phyloP scores from a whole-genome alignment of 345 rosid genomes.

The Isatis tinctoria region DNA sequence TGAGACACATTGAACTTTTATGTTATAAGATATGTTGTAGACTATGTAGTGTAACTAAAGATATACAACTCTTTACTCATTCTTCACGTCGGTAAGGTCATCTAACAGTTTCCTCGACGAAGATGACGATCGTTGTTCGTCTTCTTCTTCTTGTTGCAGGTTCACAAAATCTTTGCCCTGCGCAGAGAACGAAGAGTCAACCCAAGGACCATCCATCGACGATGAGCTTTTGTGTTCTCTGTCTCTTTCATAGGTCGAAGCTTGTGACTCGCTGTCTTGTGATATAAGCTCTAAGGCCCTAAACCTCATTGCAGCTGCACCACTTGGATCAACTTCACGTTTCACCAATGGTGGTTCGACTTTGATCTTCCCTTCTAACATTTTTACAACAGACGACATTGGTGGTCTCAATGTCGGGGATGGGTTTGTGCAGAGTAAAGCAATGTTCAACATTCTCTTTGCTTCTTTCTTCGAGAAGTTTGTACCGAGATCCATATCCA shows the following conservation, averaged over 20 bases:
- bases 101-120: constrained; percentile 23
- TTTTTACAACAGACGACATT: constrained; percentile 80
- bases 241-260: constrained; percentile 41
- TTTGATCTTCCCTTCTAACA: constrained; percentile 73
- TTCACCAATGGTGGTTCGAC: constrained; percentile 72
- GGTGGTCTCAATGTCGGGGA: constrained; percentile 85
- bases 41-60: not conserved
- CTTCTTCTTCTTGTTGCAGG: constrained; percentile 2
- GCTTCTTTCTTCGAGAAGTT: constrained; percentile 56
- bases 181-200: constrained; percentile 46
- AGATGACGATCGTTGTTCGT: constrained; percentile 10
- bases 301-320: constrained; percentile 59
- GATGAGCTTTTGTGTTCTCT: constrained; percentile 34
- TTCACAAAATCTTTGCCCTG: constrained; percentile 38
- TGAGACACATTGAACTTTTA: not conserved
- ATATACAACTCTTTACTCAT: constrained; percentile 12
- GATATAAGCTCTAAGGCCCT: constrained; percentile 68
- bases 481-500: constrained; percentile 66
- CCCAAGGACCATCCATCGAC: constrained; percentile 69
- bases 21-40: not conserved
- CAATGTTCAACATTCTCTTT: constrained; percentile 59
- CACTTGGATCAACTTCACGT: constrained; percentile 35
- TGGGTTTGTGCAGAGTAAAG: constrained; percentile 79
- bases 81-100: constrained; percentile 22
- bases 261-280: constrained; percentile 55